These are phyloP conservation scores for Phytophthora constricta DNA, from an alignment of 352 stramenopile species.

Conservation along the genomic window DNA sequence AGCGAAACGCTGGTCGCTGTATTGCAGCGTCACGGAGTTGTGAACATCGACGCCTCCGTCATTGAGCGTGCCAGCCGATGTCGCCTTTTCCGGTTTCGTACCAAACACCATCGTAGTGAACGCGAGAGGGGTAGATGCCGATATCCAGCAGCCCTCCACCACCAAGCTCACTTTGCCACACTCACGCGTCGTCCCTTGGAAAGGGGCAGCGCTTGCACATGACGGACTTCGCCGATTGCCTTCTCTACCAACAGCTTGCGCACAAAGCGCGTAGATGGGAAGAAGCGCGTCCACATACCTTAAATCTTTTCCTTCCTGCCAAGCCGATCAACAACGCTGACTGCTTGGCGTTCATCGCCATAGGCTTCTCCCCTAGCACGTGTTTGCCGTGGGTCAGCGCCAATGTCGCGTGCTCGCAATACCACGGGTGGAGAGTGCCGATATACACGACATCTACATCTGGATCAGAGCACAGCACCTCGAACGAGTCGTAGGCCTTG, in stretches of 20 bases:
- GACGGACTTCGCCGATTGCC: conserved; percentile 71
- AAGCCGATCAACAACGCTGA: conserved; percentile 67
- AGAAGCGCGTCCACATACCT: conserved; percentile 89
- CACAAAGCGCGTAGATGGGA: conserved; percentile 70
- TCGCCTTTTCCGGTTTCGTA: conserved; percentile 48
- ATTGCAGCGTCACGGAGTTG: conserved; percentile 68
- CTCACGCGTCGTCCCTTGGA: conserved; percentile 43
- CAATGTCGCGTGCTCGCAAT: conserved; percentile 77
- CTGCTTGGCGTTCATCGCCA: conserved; percentile 88
- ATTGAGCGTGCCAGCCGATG: conserved; percentile 31
- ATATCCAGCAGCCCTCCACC: conserved; percentile 78
- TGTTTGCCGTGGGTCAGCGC: conserved; percentile 90
- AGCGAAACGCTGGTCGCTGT: conserved; percentile 58
- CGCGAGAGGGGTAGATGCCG: conserved; percentile 78
- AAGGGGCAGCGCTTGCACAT: conserved; percentile 73
- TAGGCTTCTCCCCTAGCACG: conserved; percentile 94
- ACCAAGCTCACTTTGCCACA: conserved; percentile 77
- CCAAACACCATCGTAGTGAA: conserved; percentile 73
- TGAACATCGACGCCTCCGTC: conserved; percentile 60
- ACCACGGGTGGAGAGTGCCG: conserved; percentile 88
- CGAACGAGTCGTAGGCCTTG: conserved; percentile 84
- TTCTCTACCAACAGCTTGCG: conserved; percentile 57
- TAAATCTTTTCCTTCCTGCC: conserved; percentile 71
- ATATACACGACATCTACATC: conserved; percentile 94
- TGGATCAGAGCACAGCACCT: conserved; percentile 77